These are phyloP conservation scores for Haplosporangium gracile DNA, from an alignment of 192 early-diverging fungal genomes.

Conservation along the genomic window DNA sequence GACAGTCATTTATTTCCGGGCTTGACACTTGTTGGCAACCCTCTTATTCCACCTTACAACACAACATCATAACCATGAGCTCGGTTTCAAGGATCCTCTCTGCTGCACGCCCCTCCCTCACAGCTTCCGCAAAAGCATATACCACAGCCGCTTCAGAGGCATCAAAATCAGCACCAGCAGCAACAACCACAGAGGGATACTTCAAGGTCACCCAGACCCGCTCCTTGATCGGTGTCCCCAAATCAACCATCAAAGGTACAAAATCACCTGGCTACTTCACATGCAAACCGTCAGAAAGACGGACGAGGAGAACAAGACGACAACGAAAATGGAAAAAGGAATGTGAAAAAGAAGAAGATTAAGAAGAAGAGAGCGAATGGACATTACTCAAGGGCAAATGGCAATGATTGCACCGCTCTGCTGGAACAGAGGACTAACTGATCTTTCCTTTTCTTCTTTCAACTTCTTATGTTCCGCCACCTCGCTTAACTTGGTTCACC, in stretches of 20 bases:
- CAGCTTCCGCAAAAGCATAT: slow-evolving; percentile 30
- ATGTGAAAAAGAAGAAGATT: background rate
- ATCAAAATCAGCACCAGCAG: slow-evolving; percentile 1
- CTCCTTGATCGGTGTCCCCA: slow-evolving; percentile 52
- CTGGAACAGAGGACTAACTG: no score
- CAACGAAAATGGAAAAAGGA: background rate
- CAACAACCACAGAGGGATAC: slow-evolving; percentile 22
- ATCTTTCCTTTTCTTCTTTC: no score
- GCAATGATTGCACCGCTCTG: no score
- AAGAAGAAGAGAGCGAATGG: background rate
- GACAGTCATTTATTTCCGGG: background rate
- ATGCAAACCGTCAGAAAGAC: no score
- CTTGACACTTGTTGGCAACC: background rate
- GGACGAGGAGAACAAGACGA: background rate
- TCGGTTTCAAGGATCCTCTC: slow-evolving; percentile 41
- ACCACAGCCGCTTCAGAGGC: slow-evolving; percentile 24
- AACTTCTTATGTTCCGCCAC: no score
- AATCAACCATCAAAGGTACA: slow-evolving; percentile 54
- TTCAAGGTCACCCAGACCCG: slow-evolving; percentile 54
- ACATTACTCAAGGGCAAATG: background rate
- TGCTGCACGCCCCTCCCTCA: slow-evolving; percentile 23
- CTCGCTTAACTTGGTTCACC: no score
- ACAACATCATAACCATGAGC: slow-evolving; percentile 31
- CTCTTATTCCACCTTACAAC: background rate
- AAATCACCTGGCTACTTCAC: background rate